A percentile compares a stretch with the other conserved stretches of the same genome.
Evolutionary conservation across 139 green algal species (phyloP).

Genomic region (Haematococcus sp.): DNA sequence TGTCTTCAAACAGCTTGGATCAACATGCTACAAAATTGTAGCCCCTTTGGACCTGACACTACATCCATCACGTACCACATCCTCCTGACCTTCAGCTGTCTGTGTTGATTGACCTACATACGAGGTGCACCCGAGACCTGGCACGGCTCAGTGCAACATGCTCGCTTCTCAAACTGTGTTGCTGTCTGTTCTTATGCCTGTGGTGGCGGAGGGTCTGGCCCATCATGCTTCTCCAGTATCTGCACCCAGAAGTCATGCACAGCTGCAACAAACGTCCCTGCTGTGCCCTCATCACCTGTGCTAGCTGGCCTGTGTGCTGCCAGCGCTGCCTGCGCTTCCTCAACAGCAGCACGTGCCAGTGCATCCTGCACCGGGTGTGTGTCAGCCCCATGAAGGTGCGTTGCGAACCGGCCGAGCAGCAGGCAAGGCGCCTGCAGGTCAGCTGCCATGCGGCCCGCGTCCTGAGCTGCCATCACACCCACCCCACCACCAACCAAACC

Average conservation of each 20-base stretch:
- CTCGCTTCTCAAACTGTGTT: too few species aligned
- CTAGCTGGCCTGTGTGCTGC: not conserved
- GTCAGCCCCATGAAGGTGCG: not conserved
- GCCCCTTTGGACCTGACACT: too few species aligned
- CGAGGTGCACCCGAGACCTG: too few species aligned
- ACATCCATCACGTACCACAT: too few species aligned
- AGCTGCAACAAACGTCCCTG: not conserved
- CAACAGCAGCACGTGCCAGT: not conserved
- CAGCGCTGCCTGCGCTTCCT: not conserved
- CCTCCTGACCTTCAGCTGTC: too few species aligned
- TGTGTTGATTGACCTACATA: too few species aligned
- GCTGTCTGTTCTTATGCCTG: too few species aligned
- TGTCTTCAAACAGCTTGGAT: too few species aligned
- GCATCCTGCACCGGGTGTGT: not conserved
- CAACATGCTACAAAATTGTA: too few species aligned
- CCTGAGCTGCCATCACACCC: not conserved
- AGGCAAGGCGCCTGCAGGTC: not conserved
- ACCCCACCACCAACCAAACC: not conserved
- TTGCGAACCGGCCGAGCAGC: not conserved
- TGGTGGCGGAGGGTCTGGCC: too few species aligned
- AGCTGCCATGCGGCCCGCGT: not conserved
- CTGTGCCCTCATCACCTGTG: not conserved
- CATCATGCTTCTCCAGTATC: constrained; percentile 16
- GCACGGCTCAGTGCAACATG: too few species aligned
- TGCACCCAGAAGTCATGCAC: constrained; percentile 18